Percentiles rank a stretch among this genome's conserved stretches.
phyloP scores from a whole-genome alignment of 495 filamentous ascomycete species.

The Aspergillus bridgeri region DNA sequence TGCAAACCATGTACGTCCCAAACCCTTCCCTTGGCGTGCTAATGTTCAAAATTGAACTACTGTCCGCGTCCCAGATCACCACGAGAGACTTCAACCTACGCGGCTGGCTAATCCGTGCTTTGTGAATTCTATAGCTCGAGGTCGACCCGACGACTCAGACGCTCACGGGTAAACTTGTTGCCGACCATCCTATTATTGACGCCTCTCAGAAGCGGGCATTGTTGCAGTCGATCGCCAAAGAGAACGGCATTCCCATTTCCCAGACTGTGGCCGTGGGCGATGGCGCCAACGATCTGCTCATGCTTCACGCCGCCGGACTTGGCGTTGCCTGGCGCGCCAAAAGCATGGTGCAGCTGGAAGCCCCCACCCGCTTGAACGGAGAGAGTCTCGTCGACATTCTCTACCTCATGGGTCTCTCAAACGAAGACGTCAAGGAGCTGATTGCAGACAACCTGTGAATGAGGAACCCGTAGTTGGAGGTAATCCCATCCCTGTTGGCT shows the following conservation, averaged over 20 bases:
- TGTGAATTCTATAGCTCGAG: conserved; percentile 49
- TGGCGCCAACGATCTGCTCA: conserved; percentile 90
- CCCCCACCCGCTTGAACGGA: conserved; percentile 77
- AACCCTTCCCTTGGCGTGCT: neutral
- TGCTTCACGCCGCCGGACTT: conserved; percentile 85
- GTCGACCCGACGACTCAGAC: conserved; percentile 57
- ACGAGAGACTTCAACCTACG: neutral
- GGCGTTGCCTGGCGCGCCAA: conserved; percentile 96
- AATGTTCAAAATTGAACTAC: neutral
- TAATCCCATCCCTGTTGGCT: neutral
- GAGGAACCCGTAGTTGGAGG: conserved; percentile 1
- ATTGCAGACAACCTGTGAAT: conserved; percentile 19
- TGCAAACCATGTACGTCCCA: conserved; percentile 67
- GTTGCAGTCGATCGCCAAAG: conserved; percentile 69
- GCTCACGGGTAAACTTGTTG: conserved; percentile 76
- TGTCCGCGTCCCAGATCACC: neutral
- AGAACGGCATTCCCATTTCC: conserved; percentile 66
- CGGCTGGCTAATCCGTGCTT: neutral
- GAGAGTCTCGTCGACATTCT: conserved; percentile 75
- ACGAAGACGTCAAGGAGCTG: conserved; percentile 59
- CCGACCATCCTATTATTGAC: conserved; percentile 72
- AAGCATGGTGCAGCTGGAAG: conserved; percentile 82
- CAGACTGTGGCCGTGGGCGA: conserved; percentile 87
- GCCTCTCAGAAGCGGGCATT: conserved; percentile 74
- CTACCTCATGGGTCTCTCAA: conserved; percentile 74